Base-by-base conservation (phyloP, 495 filamentous ascomycete species). In the Thozetella sp. region DNA sequence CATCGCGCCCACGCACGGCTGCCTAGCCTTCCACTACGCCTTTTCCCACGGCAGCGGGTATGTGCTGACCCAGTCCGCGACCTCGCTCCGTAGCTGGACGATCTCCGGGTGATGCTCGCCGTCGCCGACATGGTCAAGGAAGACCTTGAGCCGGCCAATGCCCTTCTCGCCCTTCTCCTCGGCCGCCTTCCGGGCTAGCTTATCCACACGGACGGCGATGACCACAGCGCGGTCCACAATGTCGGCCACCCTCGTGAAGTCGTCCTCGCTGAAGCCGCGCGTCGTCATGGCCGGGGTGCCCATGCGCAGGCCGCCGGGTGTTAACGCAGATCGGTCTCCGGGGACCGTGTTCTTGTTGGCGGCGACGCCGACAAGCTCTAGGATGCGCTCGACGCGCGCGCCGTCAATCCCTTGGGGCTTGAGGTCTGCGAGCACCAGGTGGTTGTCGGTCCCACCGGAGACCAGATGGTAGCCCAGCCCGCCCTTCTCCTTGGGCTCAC, bases 291-390 rank as follows among this genome's bases (percentile, higher is more conserved):
- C 95, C 0, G 95, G 95, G 3, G 93, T 93, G 24, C 95, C 95
- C 72, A 99, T 89, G 62, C 95, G 87, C 60, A 99, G 81, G 53
- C 95, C 95, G 58, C 92, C 92, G 19, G 95, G 95, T 67, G 92
- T 91, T 62, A 99, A 82, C 2, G 95, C 95, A 17, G 92, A 97
- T 64, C 88, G 90, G 75, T 99, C 95, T 15, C 96, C 95, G 3
- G 96, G 95, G 0, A 97, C 96, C 13, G 95, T 98, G 77, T 99
- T 99, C 83, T 99, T 99, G 81, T 99, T 99, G 70, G 90, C 90
- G 20, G 96, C 95, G 26, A 99, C 93, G 60, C 94, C 93, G 54
- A 95, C 93, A 10, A 97, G 86, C 72, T 99, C 95, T 4, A 99
- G 82, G 3, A 99, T 89, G 27, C 93, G 88, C 83, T 99, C 95